Evolutionary conservation across 208 protist genomes (phyloP), one percentile per base, ranked within the genome.

Genomic region (Herpetomonas muscarum): DNA sequence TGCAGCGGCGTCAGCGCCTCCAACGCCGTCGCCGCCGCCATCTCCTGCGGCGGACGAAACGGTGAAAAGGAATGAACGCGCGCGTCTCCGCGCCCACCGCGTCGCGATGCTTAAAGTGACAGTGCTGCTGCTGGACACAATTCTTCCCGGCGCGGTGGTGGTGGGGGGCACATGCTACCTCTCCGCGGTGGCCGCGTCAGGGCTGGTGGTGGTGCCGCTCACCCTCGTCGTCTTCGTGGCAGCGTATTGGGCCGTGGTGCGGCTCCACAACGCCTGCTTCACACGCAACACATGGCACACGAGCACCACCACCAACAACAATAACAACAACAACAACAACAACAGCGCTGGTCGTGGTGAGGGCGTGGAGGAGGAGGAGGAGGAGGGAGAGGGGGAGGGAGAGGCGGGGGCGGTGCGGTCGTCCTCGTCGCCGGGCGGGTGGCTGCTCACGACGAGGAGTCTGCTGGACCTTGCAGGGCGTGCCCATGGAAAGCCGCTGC

Each of bases 221-320:
- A 24, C 22, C n/a, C 3, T 55, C 22, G 13, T 65, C 2, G 29
- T 65, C 2, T n/a, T 39, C 21, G 48, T 65, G n/a, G n/a, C 55
- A 2, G 60, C 56, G 22, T 65, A 65, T 34, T 53, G 60, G 22
- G 31, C 53, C 26, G 60, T 57, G 22, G 60, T 65, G 24, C 2
- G 39, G 30, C 49, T 65, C 0, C 55, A 65, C 41, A 42, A 50
- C 19, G 26, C 55, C 12, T 65, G 60, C 37, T 65, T 65, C 36
- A 46, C 60, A 41, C 19, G 26, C 19, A 61, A 51, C 37, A 24
- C 50, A 44, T 61, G 55, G 55, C 36, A 46, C 15, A 15, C 34
- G 34, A 39, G 34, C 15, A 7, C 34, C 34, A 7, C 7, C 34
- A 15, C 34, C 34, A 39, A 15, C 10, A 39, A n/a, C n/a, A n/a